phyloP scores from a whole-genome alignment of 257 asterid species.

The Nicotiana obtusifolia region DNA sequence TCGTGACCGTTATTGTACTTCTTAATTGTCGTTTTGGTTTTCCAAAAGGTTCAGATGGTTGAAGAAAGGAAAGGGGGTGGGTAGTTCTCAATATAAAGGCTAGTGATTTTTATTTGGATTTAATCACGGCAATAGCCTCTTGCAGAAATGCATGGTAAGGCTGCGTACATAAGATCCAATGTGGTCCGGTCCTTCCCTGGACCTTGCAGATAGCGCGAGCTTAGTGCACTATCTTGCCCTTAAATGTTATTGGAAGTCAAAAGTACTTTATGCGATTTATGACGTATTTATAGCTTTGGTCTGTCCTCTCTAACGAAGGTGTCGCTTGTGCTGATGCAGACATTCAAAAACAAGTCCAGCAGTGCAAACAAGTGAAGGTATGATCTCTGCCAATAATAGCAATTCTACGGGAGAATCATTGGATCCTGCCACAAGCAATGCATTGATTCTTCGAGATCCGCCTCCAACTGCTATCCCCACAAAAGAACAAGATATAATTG shows the following conservation, averaged over 20 bases:
- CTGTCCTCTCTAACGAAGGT: background rate
- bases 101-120: background rate
- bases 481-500: conserved; percentile 65
- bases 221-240: too few relatives aligned
- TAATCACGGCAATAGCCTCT: background rate
- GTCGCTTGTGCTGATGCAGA: conserved; percentile 6
- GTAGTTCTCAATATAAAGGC: background rate
- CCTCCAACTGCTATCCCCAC: conserved; percentile 35
- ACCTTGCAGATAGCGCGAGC: too few relatives aligned
- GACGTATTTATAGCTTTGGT: background rate
- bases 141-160: too few relatives aligned
- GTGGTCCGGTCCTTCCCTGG: too few relatives aligned
- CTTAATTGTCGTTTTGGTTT: background rate
- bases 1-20: background rate
- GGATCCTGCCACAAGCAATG: conserved; percentile 38
- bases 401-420: background rate
- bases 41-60: background rate
- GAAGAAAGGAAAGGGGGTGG: background rate
- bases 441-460: conserved; percentile 46
- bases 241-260: background rate
- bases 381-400: background rate
- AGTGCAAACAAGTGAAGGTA: conserved; percentile 3
- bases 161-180: too few relatives aligned
- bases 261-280: background rate
- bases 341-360: conserved; percentile 14